A percentile compares a stretch with the other conserved stretches of the same genome.
Conservation (phyloP, 2,329 filamentous ascomycete genomes). For the Exophiala calicioides region DNA sequence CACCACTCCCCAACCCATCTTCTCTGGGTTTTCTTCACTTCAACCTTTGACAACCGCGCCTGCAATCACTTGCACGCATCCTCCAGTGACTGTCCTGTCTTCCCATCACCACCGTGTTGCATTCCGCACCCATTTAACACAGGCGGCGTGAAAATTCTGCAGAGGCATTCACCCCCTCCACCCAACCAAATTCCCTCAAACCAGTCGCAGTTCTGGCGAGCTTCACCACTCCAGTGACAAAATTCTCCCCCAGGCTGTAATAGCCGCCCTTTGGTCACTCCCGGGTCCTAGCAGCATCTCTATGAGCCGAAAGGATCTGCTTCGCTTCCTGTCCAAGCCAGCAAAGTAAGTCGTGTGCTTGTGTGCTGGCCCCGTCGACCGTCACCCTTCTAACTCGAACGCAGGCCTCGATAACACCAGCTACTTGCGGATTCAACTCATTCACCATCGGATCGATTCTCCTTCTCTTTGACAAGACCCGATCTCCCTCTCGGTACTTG, state of each 20-base stretch:
- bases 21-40: no score
- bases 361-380: slow-evolving; percentile 6
- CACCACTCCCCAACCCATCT: no score
- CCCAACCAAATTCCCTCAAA: slow-evolving; percentile 11
- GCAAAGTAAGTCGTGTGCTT: slow-evolving; percentile 69
- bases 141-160: slow-evolving; percentile 10
- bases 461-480: slow-evolving; percentile 66
- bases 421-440: slow-evolving; percentile 28
- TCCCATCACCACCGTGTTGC: no score
- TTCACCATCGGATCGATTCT: slow-evolving; percentile 25
- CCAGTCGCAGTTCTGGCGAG: slow-evolving; percentile 23
- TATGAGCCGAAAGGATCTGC: slow-evolving; percentile 90
- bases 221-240: slow-evolving; percentile 12
- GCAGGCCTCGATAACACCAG: slow-evolving; percentile 65
- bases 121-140: no score
- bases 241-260: slow-evolving; percentile 11
- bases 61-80: no score
- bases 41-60: no score
- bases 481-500: slow-evolving; percentile 76
- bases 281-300: slow-evolving; percentile 45
- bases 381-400: slow-evolving; percentile 11
- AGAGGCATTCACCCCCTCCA: slow-evolving; percentile 19
- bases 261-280: slow-evolving; percentile 10
- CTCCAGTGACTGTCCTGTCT: no score
- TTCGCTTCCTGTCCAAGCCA: slow-evolving; percentile 91